Conservation (phyloP, 176 grass and related monocot species). For the Aegilops bicornis region DNA sequence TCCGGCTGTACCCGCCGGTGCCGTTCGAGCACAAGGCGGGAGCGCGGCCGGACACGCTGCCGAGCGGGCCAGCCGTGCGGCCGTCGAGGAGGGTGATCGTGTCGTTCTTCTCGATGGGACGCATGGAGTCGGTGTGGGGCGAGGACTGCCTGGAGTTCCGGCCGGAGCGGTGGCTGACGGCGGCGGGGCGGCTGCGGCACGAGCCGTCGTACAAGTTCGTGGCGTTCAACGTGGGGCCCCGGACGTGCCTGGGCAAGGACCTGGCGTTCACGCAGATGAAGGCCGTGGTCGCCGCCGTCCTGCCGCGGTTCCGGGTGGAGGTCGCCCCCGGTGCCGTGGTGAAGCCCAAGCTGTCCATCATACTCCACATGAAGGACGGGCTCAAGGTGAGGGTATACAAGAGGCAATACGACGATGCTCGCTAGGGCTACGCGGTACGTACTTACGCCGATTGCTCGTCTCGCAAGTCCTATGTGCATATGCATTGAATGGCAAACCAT, state of each 20-base stretch:
- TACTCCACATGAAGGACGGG: constrained; percentile 79
- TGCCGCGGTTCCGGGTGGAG: constrained; percentile 53
- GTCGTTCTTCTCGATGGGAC: constrained; percentile 67
- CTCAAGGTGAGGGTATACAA: constrained; percentile 52
- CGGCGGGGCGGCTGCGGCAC: constrained; percentile 45
- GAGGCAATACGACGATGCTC: constrained; percentile 4
- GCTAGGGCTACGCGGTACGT: background rate
- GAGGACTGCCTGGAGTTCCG: constrained; percentile 81
- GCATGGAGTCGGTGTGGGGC: constrained; percentile 87
- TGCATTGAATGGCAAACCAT: background rate
- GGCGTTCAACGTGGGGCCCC: constrained; percentile 74
- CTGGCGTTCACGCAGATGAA: constrained; percentile 76
- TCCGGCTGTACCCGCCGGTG: constrained; percentile 59
- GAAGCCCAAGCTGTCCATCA: constrained; percentile 65
- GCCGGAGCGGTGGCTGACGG: constrained; percentile 85
- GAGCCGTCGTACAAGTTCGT: constrained; percentile 81
- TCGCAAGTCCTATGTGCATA: background rate
- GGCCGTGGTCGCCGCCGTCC: constrained; percentile 44
- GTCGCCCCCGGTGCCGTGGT: constrained; percentile 18
- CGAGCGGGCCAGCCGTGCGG: constrained; percentile 44
- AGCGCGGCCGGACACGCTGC: constrained; percentile 48
- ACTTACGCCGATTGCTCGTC: background rate
- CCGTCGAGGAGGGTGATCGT: constrained; percentile 39
- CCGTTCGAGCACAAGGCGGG: constrained; percentile 55
- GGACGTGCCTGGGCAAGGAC: constrained; percentile 65